Evolutionary conservation across 2,329 filamentous ascomycete species (phyloP).

Genomic region (Orbilia quercus): DNA sequence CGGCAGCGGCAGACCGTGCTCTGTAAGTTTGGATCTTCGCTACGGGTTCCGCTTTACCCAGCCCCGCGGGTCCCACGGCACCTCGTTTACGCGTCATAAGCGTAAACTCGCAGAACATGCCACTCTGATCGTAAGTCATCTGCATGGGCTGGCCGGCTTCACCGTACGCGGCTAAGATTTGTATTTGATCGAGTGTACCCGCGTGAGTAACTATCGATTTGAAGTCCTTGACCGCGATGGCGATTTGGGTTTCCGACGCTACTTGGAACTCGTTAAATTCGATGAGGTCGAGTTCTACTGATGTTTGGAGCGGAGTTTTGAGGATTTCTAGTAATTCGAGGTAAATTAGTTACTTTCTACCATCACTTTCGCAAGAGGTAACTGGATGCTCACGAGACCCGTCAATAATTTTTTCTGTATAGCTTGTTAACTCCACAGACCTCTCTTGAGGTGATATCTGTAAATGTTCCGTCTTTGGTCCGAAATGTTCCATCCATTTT

Average conservation of each 20-base stretch:
- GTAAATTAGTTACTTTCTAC: slow-evolving; percentile 45
- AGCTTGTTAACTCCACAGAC: slow-evolving; percentile 68
- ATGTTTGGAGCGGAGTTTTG: slow-evolving; percentile 69
- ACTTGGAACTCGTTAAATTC: slow-evolving; percentile 68
- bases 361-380: neutral
- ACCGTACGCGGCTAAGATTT: slow-evolving; percentile 67
- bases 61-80: slow-evolving; percentile 38
- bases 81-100: slow-evolving; percentile 65
- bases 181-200: slow-evolving; percentile 65
- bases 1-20: neutral
- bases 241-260: slow-evolving; percentile 66
- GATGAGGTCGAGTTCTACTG: slow-evolving; percentile 66
- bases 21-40: slow-evolving; percentile 42
- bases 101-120: slow-evolving; percentile 68
- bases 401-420: slow-evolving; percentile 68
- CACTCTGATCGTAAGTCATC: slow-evolving; percentile 66
- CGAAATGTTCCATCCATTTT: slow-evolving; percentile 69
- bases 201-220: slow-evolving; percentile 68
- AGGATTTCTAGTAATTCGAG: slow-evolving; percentile 66
- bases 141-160: slow-evolving; percentile 67
- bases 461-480: slow-evolving; percentile 68
- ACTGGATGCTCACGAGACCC: slow-evolving; percentile 63
- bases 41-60: slow-evolving; percentile 39
- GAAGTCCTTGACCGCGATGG: slow-evolving; percentile 69
- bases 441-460: slow-evolving; percentile 66